Base-by-base conservation (phyloP, 1,139 yeast genomes). In the Lodderomyces parapsilosis region DNA sequence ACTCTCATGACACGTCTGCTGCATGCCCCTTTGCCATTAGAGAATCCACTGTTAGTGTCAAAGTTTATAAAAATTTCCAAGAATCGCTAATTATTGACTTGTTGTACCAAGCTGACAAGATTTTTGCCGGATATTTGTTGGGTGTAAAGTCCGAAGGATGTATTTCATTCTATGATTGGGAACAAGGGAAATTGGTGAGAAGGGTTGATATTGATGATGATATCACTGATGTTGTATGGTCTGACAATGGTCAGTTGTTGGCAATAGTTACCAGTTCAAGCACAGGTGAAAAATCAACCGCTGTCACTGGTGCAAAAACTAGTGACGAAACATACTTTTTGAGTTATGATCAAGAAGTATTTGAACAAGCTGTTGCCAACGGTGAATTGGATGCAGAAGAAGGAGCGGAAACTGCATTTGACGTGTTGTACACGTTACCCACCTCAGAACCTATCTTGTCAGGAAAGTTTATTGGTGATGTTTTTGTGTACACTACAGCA, bases 381-480 rank as follows among this genome's bases (percentile, higher is more conserved):
- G 86, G 80, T 46, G 66, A 72, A 27, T 68, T 81, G 46, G 88
- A 83, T 55, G 81, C 83, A 11, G 94, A 87, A 58, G 96, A 89
- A 60, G 97, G 96, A 51, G 87, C 86, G 34, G 96, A 86, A 58
- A 83, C 78, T 36, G 80, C 94, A 9, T 89, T 94, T 63, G 95
- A 88, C 49, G 94, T 91, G 23, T 71, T 88, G 46, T 80, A 83
- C 58, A 96, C 94, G 49, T 78, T 90, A 49, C 80, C 82, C 44
- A 68, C 76, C 13, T 58, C 74, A 5, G 99, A 93, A 60, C 69
- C 84, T 24, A 81, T 93, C 34, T 80, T 87, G 49, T 85, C 96
- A 17, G 97, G 97, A 57, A 84, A 84, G 62, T 93, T 97, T 87
- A 89, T 91, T 56, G 99, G 99, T 53, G 98, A 93, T 68, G 97